Base-by-base conservation (phyloP, 352 stramenopile species). In the Phytophthora litchii region DNA sequence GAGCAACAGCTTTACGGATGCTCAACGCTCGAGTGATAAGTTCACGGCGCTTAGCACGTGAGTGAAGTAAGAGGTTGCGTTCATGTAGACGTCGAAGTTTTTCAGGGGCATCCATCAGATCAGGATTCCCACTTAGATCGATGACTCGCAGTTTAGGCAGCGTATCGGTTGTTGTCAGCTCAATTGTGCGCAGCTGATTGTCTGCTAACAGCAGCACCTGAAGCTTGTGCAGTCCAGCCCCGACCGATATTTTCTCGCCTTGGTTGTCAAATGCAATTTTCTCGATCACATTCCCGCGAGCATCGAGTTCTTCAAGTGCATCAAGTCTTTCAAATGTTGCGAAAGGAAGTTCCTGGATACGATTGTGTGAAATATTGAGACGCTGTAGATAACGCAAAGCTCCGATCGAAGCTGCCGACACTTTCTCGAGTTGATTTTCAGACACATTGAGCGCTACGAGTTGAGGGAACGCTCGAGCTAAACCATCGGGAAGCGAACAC, bases 11-110 rank as follows among this genome's bases (percentile, higher is more conserved):
- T 10, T 68, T 66, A 3, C 80, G 74, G 17, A 89, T 75, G 9
- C 73, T 80, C 10, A 89, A 64, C 1, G 80, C 80, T 40, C 80
- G 59, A 13, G 76, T 60, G 52, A 89, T 87, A 14, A 89, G 75
- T 48, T 89, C 80, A 5, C 80, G 72, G 1, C 80, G 74, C 57
- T 87, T 89, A 21, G 72, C 45, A 14, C 80, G 72, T 9, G 80
- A 89, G 43, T 83, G 80, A 10, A 87, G 50, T 32, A 89, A 73
- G 61, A 86, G 19, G 48, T 89, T 80, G 29, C 75, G 72, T 41
- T 87, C 80, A 34, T 89, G 80, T 19, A 89, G 60, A 0, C 80
- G 75, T n/a, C 77, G 72, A 11, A 87, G 40, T n/a, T 76, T 81
- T 19, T 89, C 80, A 4, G 80, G 76, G 14, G 36, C 56, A 19